Base-by-base conservation (phyloP, 2,329 filamentous ascomycete species). In the Leptosphaerulina australis region DNA sequence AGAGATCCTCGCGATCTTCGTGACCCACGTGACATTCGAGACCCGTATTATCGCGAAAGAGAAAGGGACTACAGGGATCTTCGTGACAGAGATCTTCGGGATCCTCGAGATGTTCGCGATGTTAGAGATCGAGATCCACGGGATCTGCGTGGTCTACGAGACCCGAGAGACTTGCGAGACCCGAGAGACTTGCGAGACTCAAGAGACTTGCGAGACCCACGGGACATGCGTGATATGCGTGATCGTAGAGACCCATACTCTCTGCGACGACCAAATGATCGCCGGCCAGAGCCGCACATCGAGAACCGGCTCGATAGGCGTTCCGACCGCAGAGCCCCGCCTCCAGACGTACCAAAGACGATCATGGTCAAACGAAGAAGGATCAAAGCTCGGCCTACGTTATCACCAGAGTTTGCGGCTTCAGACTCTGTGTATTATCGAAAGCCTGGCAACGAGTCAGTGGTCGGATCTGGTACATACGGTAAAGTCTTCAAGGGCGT, bases 381-480 rank as follows among this genome's bases (percentile, higher is more conserved):
- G 22, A 76, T 84, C 10, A 94, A 91, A 67, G 79, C 85, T 36
- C 85, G 86, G 43, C 91, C 90, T 2, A 82, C 79, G 4, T 76
- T 97, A 1, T 76, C 87, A 0, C 76, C 85, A 18, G 90, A 96
- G 24, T 83, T 93, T 62, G 84, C 85, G 9, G 78, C 81, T 5
- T 96, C 92, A 0, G 88, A 93, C 35, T 97, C 92, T 0, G 91
- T 97, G 3, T 97, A 95, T 73, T 96, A 88, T 75, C 83, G 93
- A 57, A 97, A 97, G 69, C 92, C 92, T 1, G 93, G 93, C n/a
- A 96, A 97, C 62, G 93, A 96, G 70, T 97, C 93, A 0, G 93
- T 97, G 0, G 88, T 97, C 15, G 93, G 93, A 12, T 96, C 93
- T 33, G 93, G 93, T 9, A 97, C 93, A 0, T 97, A 97, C 64